phyloP scores from a whole-genome alignment of 192 early-diverging fungal genomes.

The Backusella sp. region DNA sequence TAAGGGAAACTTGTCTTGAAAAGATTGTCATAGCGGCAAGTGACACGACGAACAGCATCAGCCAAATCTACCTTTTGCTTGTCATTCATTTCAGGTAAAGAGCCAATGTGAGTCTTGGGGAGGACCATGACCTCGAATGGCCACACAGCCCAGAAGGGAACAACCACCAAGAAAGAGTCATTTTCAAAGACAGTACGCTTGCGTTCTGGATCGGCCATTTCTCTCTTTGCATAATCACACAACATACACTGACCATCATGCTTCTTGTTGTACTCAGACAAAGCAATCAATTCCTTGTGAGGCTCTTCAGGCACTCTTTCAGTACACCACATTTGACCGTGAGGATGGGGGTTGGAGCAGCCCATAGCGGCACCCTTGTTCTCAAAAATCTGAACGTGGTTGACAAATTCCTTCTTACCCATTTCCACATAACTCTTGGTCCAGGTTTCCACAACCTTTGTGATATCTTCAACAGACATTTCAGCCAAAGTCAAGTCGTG shows the following conservation, averaged over 20 bases:
- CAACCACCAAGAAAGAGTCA: conserved; percentile 74
- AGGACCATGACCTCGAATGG: conserved; percentile 92
- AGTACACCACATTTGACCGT: conserved; percentile 92
- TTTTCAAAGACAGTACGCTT: conserved; percentile 80
- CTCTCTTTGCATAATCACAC: conserved; percentile 75
- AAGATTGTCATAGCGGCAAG: conserved; percentile 89
- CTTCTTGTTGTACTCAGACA: conserved; percentile 62
- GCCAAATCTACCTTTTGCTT: conserved; percentile 67
- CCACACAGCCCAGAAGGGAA: conserved; percentile 97
- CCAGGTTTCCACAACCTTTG: conserved; percentile 74
- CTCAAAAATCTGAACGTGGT: conserved; percentile 94
- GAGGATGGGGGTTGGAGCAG: conserved; percentile 97
- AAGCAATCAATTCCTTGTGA: conserved; percentile 61
- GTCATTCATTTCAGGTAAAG: conserved; percentile 50
- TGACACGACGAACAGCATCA: conserved; percentile 69
- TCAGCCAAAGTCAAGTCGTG: conserved; percentile 89
- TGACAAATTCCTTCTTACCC: conserved; percentile 49
- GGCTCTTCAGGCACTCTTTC: conserved; percentile 83
- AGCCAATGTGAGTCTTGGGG: conserved; percentile 59
- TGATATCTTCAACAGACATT: conserved; percentile 66
- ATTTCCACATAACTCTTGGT: conserved; percentile 57
- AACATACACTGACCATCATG: conserved; percentile 66
- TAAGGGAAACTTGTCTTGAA: conserved; percentile 93
- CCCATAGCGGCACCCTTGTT: conserved; percentile 97
- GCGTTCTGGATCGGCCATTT: conserved; percentile 40